Percentiles rank a stretch among this genome's conserved stretches.
phyloP scores from a whole-genome alignment of 768 basidiomycete species.

The Boletus sp. region DNA sequence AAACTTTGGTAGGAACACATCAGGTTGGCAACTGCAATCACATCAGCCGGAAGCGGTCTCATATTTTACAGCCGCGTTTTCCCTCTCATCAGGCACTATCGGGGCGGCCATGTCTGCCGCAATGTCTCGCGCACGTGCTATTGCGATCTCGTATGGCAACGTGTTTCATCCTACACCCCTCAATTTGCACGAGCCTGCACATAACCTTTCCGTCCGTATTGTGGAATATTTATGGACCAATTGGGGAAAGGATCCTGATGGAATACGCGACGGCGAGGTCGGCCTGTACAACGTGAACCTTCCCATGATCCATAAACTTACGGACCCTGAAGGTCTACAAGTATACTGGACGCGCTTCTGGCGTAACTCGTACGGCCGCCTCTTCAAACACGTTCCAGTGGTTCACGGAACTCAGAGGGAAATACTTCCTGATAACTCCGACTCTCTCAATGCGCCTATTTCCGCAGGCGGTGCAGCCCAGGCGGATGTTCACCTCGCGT shows the following conservation, averaged over 20 bases:
- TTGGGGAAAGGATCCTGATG: slow-evolving; percentile 72
- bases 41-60: neutral
- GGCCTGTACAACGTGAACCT: slow-evolving; percentile 88
- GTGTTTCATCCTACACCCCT: slow-evolving; percentile 66
- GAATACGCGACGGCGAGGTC: slow-evolving; percentile 59
- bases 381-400: slow-evolving; percentile 56
- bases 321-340: slow-evolving; percentile 57
- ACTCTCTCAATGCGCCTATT: slow-evolving; percentile 29
- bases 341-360: slow-evolving; percentile 82
- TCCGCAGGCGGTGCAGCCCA: slow-evolving; percentile 1
- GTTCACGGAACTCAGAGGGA: slow-evolving; percentile 19
- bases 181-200: slow-evolving; percentile 63
- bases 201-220: slow-evolving; percentile 63
- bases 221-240: slow-evolving; percentile 74
- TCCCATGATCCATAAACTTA: slow-evolving; percentile 67
- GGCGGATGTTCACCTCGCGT: slow-evolving; percentile 46
- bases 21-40: slow-evolving; percentile 43
- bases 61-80: slow-evolving; percentile 62
- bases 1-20: slow-evolving; percentile 82
- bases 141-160: slow-evolving; percentile 87
- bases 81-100: slow-evolving; percentile 88
- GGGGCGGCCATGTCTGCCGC: slow-evolving; percentile 85
- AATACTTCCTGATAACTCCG: slow-evolving; percentile 42
- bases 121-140: slow-evolving; percentile 66
- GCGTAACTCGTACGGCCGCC: slow-evolving; percentile 78